Conservation (phyloP, 2,329 filamentous ascomycete species). For the Colletotrichum sp. region DNA sequence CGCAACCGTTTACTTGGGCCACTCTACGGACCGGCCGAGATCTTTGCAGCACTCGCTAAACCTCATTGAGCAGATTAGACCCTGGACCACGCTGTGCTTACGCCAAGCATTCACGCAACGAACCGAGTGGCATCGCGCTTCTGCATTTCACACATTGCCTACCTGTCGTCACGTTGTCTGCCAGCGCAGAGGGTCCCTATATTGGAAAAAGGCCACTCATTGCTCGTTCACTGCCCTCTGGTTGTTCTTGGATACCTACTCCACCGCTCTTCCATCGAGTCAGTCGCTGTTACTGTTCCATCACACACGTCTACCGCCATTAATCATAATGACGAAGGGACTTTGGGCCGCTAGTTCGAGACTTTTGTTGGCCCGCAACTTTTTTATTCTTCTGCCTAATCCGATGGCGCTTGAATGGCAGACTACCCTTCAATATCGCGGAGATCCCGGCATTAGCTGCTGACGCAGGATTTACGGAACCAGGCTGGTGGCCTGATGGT, state of each 20-base stretch:
- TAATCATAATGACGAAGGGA: background rate
- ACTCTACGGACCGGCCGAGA: background rate
- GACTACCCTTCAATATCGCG: background rate
- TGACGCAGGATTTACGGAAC: background rate
- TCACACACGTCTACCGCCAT: background rate
- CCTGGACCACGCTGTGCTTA: background rate
- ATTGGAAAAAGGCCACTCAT: background rate
- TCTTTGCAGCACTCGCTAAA: background rate
- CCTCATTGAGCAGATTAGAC: background rate
- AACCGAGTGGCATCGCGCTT: background rate
- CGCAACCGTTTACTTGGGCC: background rate
- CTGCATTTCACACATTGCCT: background rate
- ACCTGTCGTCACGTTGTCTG: background rate
- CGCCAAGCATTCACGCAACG: background rate
- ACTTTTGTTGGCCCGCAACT: background rate
- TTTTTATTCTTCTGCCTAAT: background rate
- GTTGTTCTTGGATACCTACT: background rate
- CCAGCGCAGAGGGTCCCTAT: background rate
- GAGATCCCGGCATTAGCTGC: background rate
- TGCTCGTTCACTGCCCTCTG: background rate
- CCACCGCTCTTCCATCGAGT: background rate
- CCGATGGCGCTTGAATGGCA: background rate
- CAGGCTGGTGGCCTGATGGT: background rate
- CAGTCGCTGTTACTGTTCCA: background rate
- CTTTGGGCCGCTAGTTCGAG: background rate